Base-by-base conservation (phyloP, 2,329 filamentous ascomycete species). In the Penicillium sp. region DNA sequence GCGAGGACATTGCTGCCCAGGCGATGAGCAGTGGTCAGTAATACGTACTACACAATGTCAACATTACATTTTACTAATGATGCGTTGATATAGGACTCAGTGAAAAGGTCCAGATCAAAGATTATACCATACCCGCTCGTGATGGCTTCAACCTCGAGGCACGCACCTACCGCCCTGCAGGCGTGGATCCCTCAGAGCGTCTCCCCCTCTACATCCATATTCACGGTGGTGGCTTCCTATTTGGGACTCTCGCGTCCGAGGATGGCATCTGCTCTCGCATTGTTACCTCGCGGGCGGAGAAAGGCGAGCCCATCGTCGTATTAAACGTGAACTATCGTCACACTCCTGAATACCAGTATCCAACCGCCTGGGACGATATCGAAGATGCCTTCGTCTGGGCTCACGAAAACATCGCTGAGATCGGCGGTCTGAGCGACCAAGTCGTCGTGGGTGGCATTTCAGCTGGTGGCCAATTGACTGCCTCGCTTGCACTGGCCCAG, bases 261-360 rank as follows among this genome's bases (percentile, higher is more conserved):
- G 81, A 85, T 49, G 76, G 77, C 0, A 71, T 69, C 1, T 85
- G 81, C 56, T 66, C 77, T 0, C 70, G 73, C 0, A 74, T 82
- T 9, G 78, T 80, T 0, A 62, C 75, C 12, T 50, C 56, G 0
- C 58, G 66, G 4, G 44, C 53, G 1, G 70, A 57, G 2, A 56
- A 60, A 5, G 46, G 29, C 16, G 48, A 48, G 1, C 66, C 65
- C 4, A 44, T 78, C 2, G 66, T 79, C 0, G 80, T 84, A 0
- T 59, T 84, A 1, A 81, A 82, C 39, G 70, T 84, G 12, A 81
- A 83, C 57, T 85, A 85, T 62, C 77, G 83, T 0, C 82, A 85
- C 59, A 82, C 81, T 0, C 82, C 82, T 0, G 78, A 84, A 47
- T 68, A 76, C 55, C 59, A 53, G 0, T 85, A 79, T 51, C 83